Evolutionary conservation across 352 stramenopile species (phyloP).

Genomic region (Plasmopara halstedii): DNA sequence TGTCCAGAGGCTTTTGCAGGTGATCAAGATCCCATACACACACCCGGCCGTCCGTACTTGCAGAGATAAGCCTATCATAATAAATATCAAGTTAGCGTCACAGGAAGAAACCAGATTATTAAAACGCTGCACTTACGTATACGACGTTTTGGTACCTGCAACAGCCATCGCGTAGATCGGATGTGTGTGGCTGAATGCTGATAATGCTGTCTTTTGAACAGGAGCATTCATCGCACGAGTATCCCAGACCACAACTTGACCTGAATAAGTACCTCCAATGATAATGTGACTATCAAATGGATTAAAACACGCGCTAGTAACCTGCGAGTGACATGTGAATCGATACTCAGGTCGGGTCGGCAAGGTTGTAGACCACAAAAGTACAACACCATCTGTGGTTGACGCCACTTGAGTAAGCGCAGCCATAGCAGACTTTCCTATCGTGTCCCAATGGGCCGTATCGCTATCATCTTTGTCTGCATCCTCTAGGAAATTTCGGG

Average conservation of each 20-base stretch:
- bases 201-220: constrained; percentile 80
- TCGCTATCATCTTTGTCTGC: constrained; percentile 48
- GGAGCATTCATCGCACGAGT: constrained; percentile 72
- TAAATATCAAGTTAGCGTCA: constrained; percentile 1
- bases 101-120: not conserved
- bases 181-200: constrained; percentile 75
- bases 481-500: constrained; percentile 65
- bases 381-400: constrained; percentile 70
- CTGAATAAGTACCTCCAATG: constrained; percentile 80
- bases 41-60: constrained; percentile 80
- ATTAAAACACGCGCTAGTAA: constrained; percentile 83
- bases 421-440: constrained; percentile 42
- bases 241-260: constrained; percentile 84
- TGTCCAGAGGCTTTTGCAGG: constrained; percentile 74
- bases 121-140: constrained; percentile 43
- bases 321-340: constrained; percentile 82
- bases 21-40: constrained; percentile 84
- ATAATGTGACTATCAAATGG: constrained; percentile 82
- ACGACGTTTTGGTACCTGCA: constrained; percentile 72
- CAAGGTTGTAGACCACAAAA: constrained; percentile 81
- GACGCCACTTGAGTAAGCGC: constrained; percentile 48
- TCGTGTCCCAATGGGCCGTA: constrained; percentile 60
- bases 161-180: constrained; percentile 84
- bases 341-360: constrained; percentile 75
- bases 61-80: constrained; percentile 59